Evolutionary conservation across 75 land plant species (phyloP).

Genomic region (Selaginella tamariscina): DNA sequence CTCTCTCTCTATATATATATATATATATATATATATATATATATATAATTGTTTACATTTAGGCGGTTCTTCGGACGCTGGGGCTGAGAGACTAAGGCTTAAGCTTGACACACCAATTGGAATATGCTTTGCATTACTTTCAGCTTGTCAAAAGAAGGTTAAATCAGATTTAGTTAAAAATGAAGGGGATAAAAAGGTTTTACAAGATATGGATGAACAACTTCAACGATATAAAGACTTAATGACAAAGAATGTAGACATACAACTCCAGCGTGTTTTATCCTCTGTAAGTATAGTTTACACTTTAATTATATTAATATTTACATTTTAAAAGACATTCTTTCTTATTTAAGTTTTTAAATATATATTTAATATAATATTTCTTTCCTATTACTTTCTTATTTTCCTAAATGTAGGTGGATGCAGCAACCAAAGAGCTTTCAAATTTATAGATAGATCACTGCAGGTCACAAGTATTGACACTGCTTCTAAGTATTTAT

Average conservation of each 20-base stretch:
- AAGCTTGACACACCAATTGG: slow-evolving; percentile 81
- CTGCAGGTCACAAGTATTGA: slow-evolving; percentile 74
- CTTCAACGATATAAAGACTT: slow-evolving; percentile 37
- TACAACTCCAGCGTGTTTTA: slow-evolving; percentile 37
- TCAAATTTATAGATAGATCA: slow-evolving; percentile 49
- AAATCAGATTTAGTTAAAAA: slow-evolving; percentile 39
- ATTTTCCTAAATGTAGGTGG: slow-evolving; percentile 36
- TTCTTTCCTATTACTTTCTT: not conserved
- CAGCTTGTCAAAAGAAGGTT: slow-evolving; percentile 46
- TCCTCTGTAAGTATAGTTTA: slow-evolving; percentile 46
- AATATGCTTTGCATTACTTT: slow-evolving; percentile 53
- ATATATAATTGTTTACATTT: too few species aligned
- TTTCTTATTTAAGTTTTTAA: too few species aligned
- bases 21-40: too few species aligned
- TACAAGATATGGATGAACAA: slow-evolving; percentile 38
- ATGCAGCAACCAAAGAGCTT: slow-evolving; percentile 45
- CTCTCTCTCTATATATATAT: too few species aligned
- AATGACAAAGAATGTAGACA: slow-evolving; percentile 52
- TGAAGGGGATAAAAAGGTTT: slow-evolving; percentile 35
- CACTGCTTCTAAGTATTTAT: slow-evolving; percentile 45
- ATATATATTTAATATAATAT: too few species aligned
- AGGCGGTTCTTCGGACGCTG: slow-evolving; percentile 63
- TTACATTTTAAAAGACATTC: too few species aligned
- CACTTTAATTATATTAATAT: too few species aligned
- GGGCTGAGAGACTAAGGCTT: slow-evolving; percentile 62